A percentile compares a stretch with the other conserved stretches of the same genome.
phyloP scores from a whole-genome alignment of 306 rosid species.

The Dryas drummondii region DNA sequence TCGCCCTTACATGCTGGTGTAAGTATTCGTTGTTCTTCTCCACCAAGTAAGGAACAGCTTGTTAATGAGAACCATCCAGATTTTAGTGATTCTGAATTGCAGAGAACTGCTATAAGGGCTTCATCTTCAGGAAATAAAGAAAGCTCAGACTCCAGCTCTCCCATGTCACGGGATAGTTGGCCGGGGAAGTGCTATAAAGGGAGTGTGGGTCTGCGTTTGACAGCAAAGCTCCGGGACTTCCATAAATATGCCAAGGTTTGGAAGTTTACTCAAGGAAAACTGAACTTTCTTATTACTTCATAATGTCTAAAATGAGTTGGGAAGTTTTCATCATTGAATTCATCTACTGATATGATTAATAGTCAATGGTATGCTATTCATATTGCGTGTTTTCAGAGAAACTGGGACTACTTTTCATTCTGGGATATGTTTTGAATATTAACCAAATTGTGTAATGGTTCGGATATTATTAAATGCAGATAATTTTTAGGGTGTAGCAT shows the following conservation, averaged over 20 bases:
- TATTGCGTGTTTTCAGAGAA: neutral
- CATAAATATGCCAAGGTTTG: slow-evolving; percentile 84
- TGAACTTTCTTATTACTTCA: neutral
- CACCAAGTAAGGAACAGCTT: slow-evolving; percentile 58
- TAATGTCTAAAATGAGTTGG: neutral
- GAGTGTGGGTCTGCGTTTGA: slow-evolving; percentile 81
- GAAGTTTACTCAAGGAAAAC: neutral
- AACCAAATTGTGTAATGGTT: too few relatives aligned
- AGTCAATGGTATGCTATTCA: neutral
- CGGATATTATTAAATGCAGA: too few relatives aligned
- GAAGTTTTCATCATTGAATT: neutral
- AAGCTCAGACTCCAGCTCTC: slow-evolving; percentile 49
- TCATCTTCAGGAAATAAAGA: slow-evolving; percentile 61
- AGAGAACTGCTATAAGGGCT: slow-evolving; percentile 51
- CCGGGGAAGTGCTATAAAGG: slow-evolving; percentile 74
- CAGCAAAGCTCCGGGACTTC: slow-evolving; percentile 89
- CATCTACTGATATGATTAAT: neutral
- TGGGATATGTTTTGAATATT: too few relatives aligned
- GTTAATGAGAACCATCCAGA: slow-evolving; percentile 61
- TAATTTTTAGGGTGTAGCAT: neutral
- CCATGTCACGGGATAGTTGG: slow-evolving; percentile 66
- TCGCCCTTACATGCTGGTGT: slow-evolving; percentile 50
- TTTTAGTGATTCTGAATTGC: slow-evolving; percentile 61
- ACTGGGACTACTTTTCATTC: too few relatives aligned
- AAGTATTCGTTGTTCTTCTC: slow-evolving; percentile 38